Conservation (phyloP, 352 stramenopile species). For the Pythium aristosporum region DNA sequence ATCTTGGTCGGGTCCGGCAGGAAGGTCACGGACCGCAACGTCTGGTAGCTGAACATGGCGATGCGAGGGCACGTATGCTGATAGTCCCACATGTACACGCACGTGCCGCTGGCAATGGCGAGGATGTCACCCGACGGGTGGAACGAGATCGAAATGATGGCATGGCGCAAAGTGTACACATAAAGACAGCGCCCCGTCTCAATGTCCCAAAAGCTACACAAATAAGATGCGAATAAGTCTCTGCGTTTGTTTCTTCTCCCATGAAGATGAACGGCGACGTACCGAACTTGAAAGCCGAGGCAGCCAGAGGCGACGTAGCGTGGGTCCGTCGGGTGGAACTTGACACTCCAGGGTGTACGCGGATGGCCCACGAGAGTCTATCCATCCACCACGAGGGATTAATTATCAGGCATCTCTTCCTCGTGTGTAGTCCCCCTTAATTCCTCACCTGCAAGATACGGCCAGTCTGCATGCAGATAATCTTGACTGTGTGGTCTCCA, state of each 20-base stretch:
- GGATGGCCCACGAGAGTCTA: constrained; percentile 84
- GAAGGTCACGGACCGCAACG: constrained; percentile 93
- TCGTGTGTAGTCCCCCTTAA: background rate
- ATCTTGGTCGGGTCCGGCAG: constrained; percentile 88
- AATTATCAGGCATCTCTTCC: background rate
- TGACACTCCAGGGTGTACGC: constrained; percentile 96
- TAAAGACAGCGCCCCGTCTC: constrained; percentile 91
- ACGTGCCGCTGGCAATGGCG: constrained; percentile 93
- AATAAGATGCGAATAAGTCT: constrained; percentile 2
- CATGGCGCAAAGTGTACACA: constrained; percentile 90
- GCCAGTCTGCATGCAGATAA: constrained; percentile 91
- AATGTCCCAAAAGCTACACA: constrained; percentile 85
- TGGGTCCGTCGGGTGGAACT: constrained; percentile 95
- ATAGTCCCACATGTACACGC: constrained; percentile 96
- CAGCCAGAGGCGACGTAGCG: constrained; percentile 96
- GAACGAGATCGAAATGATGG: constrained; percentile 97
- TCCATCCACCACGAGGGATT: background rate
- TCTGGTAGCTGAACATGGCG: constrained; percentile 89
- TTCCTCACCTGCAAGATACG: constrained; percentile 72
- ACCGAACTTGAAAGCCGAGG: constrained; percentile 94
- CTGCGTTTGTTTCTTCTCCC: background rate
- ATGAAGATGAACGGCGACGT: background rate
- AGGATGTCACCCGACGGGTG: constrained; percentile 93
- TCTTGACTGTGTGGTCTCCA: constrained; percentile 98
- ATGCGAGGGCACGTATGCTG: constrained; percentile 84